Conservation (phyloP, 352 stramenopile species). For the Globisporangium nunn region DNA sequence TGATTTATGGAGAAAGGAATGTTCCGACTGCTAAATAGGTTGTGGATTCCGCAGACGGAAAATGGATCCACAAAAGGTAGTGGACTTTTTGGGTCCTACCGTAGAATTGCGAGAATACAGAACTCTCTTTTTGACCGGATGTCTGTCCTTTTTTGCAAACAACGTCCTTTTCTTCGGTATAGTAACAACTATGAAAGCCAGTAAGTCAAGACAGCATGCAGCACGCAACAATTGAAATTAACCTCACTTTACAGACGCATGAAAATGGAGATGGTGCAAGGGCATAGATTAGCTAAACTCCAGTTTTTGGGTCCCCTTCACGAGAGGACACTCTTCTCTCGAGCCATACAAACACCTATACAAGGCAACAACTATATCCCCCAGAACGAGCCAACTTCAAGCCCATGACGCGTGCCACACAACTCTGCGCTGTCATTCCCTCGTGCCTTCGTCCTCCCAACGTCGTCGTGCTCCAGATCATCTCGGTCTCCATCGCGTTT, state of each 20-base stretch:
- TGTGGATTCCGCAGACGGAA: neutral
- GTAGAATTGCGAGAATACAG: neutral
- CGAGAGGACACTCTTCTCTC: neutral
- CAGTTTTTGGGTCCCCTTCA: neutral
- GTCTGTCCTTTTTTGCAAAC: neutral
- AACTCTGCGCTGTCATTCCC: neutral
- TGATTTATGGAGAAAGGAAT: neutral
- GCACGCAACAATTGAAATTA: too few relatives aligned
- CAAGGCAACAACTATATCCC: neutral
- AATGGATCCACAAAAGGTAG: neutral
- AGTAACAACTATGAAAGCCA: neutral
- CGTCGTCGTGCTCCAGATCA: too few relatives aligned
- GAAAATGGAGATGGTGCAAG: neutral
- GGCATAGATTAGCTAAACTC: neutral
- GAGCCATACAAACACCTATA: neutral
- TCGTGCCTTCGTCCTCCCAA: too few relatives aligned
- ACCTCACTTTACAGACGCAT: neutral
- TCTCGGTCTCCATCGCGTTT: too few relatives aligned
- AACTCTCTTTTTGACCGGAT: constrained; percentile 1
- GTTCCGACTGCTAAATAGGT: neutral
- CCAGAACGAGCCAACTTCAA: neutral
- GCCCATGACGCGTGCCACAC: neutral
- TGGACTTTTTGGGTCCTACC: neutral
- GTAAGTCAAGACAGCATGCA: neutral
- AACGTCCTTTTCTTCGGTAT: neutral